phyloP scores from a whole-genome alignment of 148 eudicot species.

The Cornus kousa region DNA sequence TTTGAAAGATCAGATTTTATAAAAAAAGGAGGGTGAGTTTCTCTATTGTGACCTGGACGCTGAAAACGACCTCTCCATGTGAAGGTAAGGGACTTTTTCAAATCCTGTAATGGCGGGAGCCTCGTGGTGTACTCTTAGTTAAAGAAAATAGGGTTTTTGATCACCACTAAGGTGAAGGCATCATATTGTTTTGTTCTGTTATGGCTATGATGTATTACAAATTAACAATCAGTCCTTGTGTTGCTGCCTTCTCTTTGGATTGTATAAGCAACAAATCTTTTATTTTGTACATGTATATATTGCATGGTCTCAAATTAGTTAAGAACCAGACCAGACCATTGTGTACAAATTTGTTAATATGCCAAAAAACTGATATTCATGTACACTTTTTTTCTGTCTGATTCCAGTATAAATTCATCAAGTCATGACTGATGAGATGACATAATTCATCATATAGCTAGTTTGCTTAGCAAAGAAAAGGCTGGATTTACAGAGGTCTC shows the following conservation, averaged over 20 bases:
- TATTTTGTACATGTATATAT: neutral
- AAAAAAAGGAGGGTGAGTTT: too few relatives aligned
- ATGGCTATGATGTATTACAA: neutral
- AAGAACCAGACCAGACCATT: neutral
- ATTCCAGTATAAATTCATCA: neutral
- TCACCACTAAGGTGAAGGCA: neutral
- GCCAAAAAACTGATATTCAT: neutral
- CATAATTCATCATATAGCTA: neutral
- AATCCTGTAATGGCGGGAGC: too few relatives aligned
- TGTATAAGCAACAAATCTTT: neutral
- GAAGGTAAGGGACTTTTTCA: too few relatives aligned
- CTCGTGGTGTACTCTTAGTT: too few relatives aligned
- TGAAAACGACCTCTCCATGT: too few relatives aligned
- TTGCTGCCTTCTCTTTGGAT: neutral
- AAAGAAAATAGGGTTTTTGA: constrained; percentile 3
- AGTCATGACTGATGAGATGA: neutral
- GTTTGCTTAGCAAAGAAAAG: too few relatives aligned
- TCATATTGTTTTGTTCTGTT: constrained; percentile 5
- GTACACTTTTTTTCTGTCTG: neutral
- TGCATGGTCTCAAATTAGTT: neutral
- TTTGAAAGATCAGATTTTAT: too few relatives aligned
- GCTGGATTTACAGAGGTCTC: too few relatives aligned
- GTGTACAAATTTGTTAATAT: neutral
- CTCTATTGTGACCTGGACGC: too few relatives aligned
- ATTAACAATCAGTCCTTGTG: neutral